A percentile compares a stretch with the other conserved stretches of the same genome.
Conservation (phyloP, 2,329 filamentous ascomycete genomes). For the Exophiala oligosperma region DNA sequence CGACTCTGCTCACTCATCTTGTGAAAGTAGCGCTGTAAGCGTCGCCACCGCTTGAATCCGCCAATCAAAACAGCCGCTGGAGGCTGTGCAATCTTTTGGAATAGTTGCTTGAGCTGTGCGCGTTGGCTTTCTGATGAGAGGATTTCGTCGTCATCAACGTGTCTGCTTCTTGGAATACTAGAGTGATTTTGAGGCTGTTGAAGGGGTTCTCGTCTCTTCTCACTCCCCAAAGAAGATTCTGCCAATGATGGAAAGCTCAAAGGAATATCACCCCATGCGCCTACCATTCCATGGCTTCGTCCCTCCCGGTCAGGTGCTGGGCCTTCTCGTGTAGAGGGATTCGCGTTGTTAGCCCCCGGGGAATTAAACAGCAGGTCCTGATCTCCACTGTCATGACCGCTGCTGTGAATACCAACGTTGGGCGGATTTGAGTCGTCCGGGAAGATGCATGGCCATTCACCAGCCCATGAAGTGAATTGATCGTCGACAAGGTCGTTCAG, state of each 20-base stretch:
- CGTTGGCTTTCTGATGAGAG: background rate
- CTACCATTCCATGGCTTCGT: too few relatives aligned
- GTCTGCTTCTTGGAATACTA: background rate
- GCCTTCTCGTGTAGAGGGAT: too few relatives aligned
- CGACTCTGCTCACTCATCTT: background rate
- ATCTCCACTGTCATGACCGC: background rate
- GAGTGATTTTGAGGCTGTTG: too few relatives aligned
- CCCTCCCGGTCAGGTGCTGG: too few relatives aligned
- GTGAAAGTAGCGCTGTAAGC: background rate
- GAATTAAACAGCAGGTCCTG: background rate
- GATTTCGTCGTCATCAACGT: background rate
- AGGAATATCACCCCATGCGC: too few relatives aligned
- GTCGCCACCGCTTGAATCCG: slow-evolving; percentile 1
- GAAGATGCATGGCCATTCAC: background rate
- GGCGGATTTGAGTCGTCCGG: background rate
- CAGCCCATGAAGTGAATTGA: background rate
- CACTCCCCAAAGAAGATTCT: too few relatives aligned
- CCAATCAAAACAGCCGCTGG: slow-evolving; percentile 1
- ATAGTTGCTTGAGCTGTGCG: background rate
- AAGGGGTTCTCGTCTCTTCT: too few relatives aligned
- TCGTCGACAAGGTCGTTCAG: background rate
- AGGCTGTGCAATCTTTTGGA: background rate
- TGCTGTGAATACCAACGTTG: background rate
- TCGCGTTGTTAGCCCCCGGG: too few relatives aligned
- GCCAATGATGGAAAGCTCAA: too few relatives aligned